Percentiles rank a stretch among this genome's conserved stretches.
Evolutionary conservation across 345 rosid species (phyloP).

Genomic region (Isatis tinctoria): DNA sequence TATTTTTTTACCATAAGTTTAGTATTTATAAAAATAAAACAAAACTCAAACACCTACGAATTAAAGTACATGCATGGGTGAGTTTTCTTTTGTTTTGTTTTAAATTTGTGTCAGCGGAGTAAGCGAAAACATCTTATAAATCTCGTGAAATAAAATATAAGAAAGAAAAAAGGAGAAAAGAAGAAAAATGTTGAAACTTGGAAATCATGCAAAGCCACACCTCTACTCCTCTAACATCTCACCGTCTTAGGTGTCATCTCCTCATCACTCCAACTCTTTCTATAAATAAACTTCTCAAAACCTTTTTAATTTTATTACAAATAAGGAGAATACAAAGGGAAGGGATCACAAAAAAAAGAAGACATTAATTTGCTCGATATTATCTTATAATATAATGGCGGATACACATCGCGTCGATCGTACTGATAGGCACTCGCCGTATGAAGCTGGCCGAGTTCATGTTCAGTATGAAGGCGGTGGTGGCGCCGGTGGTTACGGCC

Average conservation of each 20-base stretch:
- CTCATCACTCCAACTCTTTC: constrained; percentile 12
- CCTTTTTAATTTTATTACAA: constrained; percentile 5
- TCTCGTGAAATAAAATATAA: neutral
- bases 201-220: constrained; percentile 38
- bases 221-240: constrained; percentile 32
- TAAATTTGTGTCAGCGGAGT: constrained; percentile 16
- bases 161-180: neutral
- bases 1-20: neutral
- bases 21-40: neutral
- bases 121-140: constrained; percentile 28
- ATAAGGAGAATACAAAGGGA: neutral
- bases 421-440: constrained; percentile 30
- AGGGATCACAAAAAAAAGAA: neutral
- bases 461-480: constrained; percentile 19
- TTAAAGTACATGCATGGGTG: constrained; percentile 17
- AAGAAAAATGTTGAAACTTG: constrained; percentile 30
- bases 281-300: constrained; percentile 15
- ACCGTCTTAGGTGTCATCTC: constrained; percentile 31
- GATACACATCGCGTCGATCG: constrained; percentile 30
- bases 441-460: constrained; percentile 28
- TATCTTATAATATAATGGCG: constrained; percentile 20
- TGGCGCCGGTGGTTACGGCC: neutral
- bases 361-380: neutral
- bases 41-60: neutral
- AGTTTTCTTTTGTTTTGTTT: constrained; percentile 1